Evolutionary conservation across 345 rosid species (phyloP), one percentile per base, ranked within the genome.

Genomic region (Populus deltoides): DNA sequence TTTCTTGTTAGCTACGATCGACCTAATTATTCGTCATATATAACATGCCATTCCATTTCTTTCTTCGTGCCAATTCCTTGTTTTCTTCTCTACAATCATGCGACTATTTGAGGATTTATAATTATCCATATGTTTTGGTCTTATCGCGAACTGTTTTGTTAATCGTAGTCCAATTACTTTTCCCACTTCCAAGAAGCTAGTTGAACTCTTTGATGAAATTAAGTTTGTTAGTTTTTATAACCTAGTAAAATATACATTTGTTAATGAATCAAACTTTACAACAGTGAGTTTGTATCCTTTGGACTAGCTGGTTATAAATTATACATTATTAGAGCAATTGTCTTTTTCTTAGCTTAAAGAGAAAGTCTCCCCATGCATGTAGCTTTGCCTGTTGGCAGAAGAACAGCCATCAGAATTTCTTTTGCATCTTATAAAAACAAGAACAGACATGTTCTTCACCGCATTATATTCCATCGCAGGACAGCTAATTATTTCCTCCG

Each of bases 61-160:
- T 55, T 55, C 61, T 20, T 7, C 11, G 24, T n/a, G 29, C 63
- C 63, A 0, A 0, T 69, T 31, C 24, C 36, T 59, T 77, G 24
- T 38, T 57, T 74, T 49, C 27, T 80, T 49, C n/a, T n/a, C n/a
- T n/a, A n/a, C n/a, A n/a, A n/a, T n/a, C 83, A 74, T 79, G 83
- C 81, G 55, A 69, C 47, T 3, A 70, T 74, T 69, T 74, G 31
- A 72, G 39, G 73, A 77, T 73, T 41, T 59, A 49, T n/a, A n/a
- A n/a, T 45, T 16, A 25, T 53, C 68, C 15, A 55, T 61, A 39
- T 22, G 36, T 33, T 33, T 1, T 72, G 49, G 43, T 65, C 78
- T 38, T 27, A 36, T 17, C 68, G 71, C 79, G 73, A 75, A 66
- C 66, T 63, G 81, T 33, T 41, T 29, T 57, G 59, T 47, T 47